Evolutionary conservation across 1,284 basidiomycete species (phyloP).

Genomic region (Fomitiporia mediterranea): DNA sequence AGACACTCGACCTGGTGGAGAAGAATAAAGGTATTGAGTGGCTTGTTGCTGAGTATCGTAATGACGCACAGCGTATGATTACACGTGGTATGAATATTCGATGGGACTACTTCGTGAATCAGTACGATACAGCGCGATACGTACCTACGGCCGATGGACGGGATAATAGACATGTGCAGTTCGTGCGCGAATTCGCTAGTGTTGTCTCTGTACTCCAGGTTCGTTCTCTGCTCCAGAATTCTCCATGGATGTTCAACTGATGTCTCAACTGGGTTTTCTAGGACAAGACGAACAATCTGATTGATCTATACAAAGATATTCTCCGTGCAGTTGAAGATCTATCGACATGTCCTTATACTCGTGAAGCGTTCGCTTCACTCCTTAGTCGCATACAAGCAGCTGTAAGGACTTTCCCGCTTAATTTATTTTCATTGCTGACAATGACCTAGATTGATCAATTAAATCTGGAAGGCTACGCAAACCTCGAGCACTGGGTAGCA

Average conservation of each 20-base stretch:
- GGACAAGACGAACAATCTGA: slow-evolving; percentile 93
- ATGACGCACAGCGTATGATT: slow-evolving; percentile 89
- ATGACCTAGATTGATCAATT: slow-evolving; percentile 77
- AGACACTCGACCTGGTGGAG: slow-evolving; percentile 88
- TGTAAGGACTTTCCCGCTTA: slow-evolving; percentile 38
- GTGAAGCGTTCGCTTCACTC: slow-evolving; percentile 76
- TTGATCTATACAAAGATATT: slow-evolving; percentile 89
- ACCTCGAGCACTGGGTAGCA: slow-evolving; percentile 94
- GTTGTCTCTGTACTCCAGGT: slow-evolving; percentile 85
- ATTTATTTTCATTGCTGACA: neutral
- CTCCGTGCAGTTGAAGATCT: slow-evolving; percentile 83
- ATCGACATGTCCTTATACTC: slow-evolving; percentile 78
- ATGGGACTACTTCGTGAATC: slow-evolving; percentile 96
- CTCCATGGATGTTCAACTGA: slow-evolving; percentile 73
- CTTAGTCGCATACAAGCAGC: slow-evolving; percentile 84
- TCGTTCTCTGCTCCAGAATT: slow-evolving; percentile 18
- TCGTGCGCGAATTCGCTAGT: slow-evolving; percentile 93
- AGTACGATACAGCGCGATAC: slow-evolving; percentile 79
- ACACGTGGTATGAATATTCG: slow-evolving; percentile 88
- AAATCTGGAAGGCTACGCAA: slow-evolving; percentile 95
- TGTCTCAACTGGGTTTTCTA: slow-evolving; percentile 72
- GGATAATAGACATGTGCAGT: slow-evolving; percentile 87
- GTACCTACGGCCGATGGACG: slow-evolving; percentile 68
- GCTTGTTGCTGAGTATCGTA: slow-evolving; percentile 89
- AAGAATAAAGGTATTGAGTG: slow-evolving; percentile 88